phyloP scores from a whole-genome alignment of 1,139 yeast species.

The Blastobotrys elegans region DNA sequence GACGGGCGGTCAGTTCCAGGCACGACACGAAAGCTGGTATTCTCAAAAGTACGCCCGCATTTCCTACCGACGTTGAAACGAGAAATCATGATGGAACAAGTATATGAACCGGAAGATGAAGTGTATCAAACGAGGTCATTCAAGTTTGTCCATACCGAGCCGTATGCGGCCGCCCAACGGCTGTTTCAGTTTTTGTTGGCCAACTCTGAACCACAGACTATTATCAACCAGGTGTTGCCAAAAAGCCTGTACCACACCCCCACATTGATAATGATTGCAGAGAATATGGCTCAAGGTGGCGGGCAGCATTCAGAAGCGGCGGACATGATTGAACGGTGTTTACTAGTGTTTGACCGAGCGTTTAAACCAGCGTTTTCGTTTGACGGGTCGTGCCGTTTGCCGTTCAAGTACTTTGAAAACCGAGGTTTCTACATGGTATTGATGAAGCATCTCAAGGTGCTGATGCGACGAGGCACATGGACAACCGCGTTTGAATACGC shows the following conservation, averaged over 20 bases:
- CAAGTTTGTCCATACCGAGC: slow-evolving; percentile 34
- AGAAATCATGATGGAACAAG: slow-evolving; percentile 58
- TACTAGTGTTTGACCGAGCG: slow-evolving; percentile 74
- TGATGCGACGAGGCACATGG: slow-evolving; percentile 75
- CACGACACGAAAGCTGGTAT: slow-evolving; percentile 56
- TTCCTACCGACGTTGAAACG: slow-evolving; percentile 71
- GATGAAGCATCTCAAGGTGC: slow-evolving; percentile 63
- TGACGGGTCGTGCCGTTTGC: slow-evolving; percentile 61
- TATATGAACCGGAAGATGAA: slow-evolving; percentile 16
- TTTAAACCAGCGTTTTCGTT: slow-evolving; percentile 47
- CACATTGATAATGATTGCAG: slow-evolving; percentile 73
- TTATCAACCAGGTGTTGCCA: slow-evolving; percentile 40
- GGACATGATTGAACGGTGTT: slow-evolving; percentile 65
- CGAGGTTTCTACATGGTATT: slow-evolving; percentile 71
- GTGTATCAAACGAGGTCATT: slow-evolving; percentile 41
- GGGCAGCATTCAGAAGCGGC: slow-evolving; percentile 53
- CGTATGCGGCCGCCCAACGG: slow-evolving; percentile 31
- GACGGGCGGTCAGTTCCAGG: slow-evolving; percentile 73
- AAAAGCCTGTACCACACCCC: slow-evolving; percentile 71
- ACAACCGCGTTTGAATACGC: slow-evolving; percentile 72
- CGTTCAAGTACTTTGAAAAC: slow-evolving; percentile 69
- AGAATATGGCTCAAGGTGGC: slow-evolving; percentile 71
- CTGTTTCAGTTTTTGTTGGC: slow-evolving; percentile 35
- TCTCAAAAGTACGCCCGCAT: slow-evolving; percentile 73
- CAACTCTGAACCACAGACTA: slow-evolving; percentile 44